These are phyloP conservation scores for Nemania serpens DNA, from an alignment of 2,329 filamentous ascomycete genomes.

Conservation along the genomic window DNA sequence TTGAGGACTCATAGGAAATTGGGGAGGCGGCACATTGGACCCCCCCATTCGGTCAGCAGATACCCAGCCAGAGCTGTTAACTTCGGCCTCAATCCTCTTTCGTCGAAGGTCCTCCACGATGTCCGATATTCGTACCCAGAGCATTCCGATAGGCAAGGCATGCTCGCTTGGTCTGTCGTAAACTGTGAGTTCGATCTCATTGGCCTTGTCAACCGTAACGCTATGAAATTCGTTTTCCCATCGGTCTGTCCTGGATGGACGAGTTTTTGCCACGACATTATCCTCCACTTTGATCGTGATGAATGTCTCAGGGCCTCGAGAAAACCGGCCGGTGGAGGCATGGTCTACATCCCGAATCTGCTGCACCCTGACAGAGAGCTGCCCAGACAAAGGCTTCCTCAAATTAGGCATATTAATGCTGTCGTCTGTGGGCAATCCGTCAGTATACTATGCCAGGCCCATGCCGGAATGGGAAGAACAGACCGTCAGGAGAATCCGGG, in stretches of 20 bases:
- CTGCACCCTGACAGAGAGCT: slow-evolving; percentile 83
- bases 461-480: slow-evolving; percentile 37
- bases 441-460: slow-evolving; percentile 16
- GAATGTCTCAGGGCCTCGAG: slow-evolving; percentile 90
- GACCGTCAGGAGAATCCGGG: slow-evolving; percentile 80
- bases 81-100: slow-evolving; percentile 95
- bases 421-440: slow-evolving; percentile 67
- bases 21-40: slow-evolving; percentile 51
- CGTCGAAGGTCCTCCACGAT: slow-evolving; percentile 96
- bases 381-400: slow-evolving; percentile 92
- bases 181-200: slow-evolving; percentile 96
- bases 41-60: slow-evolving; percentile 91
- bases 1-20: slow-evolving; percentile 63
- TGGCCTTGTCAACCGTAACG: slow-evolving; percentile 96
- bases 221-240: slow-evolving; percentile 93
- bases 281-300: slow-evolving; percentile 98
- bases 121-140: slow-evolving; percentile 96
- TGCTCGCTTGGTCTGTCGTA: slow-evolving; percentile 95
- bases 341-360: slow-evolving; percentile 95
- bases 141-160: slow-evolving; percentile 87
- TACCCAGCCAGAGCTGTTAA: slow-evolving; percentile 94
- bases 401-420: slow-evolving; percentile 95
- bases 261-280: slow-evolving; percentile 85
- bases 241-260: slow-evolving; percentile 79
- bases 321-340: slow-evolving; percentile 80